Percentiles rank a stretch among this genome's conserved stretches.
These are phyloP conservation scores for Ogataea naganishii DNA, from an alignment of 805 yeast species.

Conservation along the genomic window DNA sequence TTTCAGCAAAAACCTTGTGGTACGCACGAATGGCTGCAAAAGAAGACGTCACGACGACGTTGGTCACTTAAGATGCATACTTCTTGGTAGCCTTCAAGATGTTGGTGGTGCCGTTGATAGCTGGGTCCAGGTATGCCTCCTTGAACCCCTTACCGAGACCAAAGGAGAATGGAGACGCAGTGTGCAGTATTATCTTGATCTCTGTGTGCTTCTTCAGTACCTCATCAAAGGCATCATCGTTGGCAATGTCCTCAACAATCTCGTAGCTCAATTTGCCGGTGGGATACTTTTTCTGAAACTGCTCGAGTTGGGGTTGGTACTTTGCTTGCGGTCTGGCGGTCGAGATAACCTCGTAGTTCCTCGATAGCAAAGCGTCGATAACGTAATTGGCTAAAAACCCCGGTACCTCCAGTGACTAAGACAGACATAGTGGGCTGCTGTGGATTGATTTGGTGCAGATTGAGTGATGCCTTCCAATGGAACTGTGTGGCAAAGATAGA, in stretches of 20 bases:
- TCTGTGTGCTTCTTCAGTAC: slow-evolving; percentile 27
- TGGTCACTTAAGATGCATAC: slow-evolving; percentile 30
- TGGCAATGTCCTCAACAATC: slow-evolving; percentile 22
- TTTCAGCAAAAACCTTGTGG: slow-evolving; percentile 10
- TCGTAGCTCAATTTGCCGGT: slow-evolving; percentile 15
- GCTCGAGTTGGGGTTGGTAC: no score
- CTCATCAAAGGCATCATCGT: slow-evolving; percentile 33
- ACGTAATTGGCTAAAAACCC: slow-evolving; percentile 45
- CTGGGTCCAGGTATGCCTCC: slow-evolving; percentile 40
- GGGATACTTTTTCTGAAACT: slow-evolving; percentile 4
- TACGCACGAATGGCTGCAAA: slow-evolving; percentile 31
- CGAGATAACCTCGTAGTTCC: slow-evolving; percentile 39
- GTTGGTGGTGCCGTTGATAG: slow-evolving; percentile 40
- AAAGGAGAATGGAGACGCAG: slow-evolving; percentile 26
- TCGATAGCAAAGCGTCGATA: slow-evolving; percentile 29
- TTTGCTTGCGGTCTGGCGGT: no score
- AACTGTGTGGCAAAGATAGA: no score
- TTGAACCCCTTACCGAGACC: slow-evolving; percentile 32
- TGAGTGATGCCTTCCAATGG: no score
- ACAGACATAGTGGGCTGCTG: slow-evolving; percentile 21
- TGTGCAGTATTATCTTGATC: slow-evolving; percentile 25
- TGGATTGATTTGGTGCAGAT: no score
- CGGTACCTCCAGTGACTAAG: slow-evolving; percentile 45
- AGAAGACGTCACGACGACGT: slow-evolving; percentile 42
- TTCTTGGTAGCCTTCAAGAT: slow-evolving; percentile 30